phyloP scores from a whole-genome alignment of 306 rosid species.

The Elaeagnus macrophylla region DNA sequence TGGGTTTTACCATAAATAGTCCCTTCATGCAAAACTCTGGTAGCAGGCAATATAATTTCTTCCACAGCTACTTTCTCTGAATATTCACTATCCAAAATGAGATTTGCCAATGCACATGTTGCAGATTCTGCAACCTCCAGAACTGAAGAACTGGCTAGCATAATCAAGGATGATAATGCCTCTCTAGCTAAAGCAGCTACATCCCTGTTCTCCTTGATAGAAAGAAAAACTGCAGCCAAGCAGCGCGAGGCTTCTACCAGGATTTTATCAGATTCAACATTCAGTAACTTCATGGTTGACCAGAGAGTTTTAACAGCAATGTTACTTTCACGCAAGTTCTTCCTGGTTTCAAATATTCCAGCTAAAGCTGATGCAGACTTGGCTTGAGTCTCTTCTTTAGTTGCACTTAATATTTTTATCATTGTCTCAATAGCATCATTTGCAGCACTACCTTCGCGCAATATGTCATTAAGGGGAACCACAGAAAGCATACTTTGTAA shows the following conservation, averaged over 20 bases:
- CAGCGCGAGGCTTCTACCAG: constrained; percentile 75
- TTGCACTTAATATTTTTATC: constrained; percentile 64
- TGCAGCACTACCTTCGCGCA: constrained; percentile 92
- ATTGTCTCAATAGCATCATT: constrained; percentile 87
- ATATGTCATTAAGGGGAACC: constrained; percentile 74
- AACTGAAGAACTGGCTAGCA: constrained; percentile 63
- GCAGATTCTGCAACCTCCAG: constrained; percentile 86
- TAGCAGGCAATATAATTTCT: constrained; percentile 83
- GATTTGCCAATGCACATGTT: constrained; percentile 85
- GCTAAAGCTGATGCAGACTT: constrained; percentile 89
- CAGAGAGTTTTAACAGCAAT: constrained; percentile 71
- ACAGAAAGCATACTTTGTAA: constrained; percentile 85
- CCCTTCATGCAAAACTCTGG: constrained; percentile 82
- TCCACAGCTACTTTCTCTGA: constrained; percentile 66
- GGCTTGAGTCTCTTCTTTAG: constrained; percentile 91
- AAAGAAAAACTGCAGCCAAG: constrained; percentile 82
- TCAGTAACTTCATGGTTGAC: constrained; percentile 63
- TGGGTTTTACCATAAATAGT: constrained; percentile 65
- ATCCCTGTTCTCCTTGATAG: constrained; percentile 83
- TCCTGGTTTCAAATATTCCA: constrained; percentile 77
- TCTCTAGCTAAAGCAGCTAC: constrained; percentile 71
- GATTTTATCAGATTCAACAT: constrained; percentile 68
- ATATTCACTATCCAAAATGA: constrained; percentile 67
- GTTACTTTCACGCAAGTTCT: constrained; percentile 84
- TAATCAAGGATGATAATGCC: constrained; percentile 47